Conservation (phyloP, 1,284 basidiomycete genomes). For the Ceratorhiza oryzae-sativae region DNA sequence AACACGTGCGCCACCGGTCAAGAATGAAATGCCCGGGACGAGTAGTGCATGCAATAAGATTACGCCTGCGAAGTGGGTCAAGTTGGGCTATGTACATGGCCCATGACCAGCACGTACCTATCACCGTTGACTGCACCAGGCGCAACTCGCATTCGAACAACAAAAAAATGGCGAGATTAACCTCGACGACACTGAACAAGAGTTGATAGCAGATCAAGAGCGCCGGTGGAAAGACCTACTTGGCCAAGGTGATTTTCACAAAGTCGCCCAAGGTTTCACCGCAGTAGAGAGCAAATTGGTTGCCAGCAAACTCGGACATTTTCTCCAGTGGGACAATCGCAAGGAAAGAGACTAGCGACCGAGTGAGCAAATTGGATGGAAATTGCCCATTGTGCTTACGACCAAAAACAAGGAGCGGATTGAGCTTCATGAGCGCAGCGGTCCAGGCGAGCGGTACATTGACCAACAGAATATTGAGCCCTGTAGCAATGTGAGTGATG, state of each 20-base stretch:
- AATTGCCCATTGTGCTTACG: constrained; percentile 14
- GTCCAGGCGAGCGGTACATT: constrained; percentile 37
- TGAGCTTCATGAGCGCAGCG: constrained; percentile 21
- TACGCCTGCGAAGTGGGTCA: constrained; percentile 27
- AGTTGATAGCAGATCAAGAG: background rate
- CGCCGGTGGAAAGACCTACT: background rate
- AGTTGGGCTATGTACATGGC: background rate
- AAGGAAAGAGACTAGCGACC: constrained; percentile 31
- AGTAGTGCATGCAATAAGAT: constrained; percentile 36
- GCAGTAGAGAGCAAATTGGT: constrained; percentile 38
- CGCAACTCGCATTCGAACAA: constrained; percentile 36
- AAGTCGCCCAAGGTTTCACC: constrained; percentile 39
- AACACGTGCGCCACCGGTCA: constrained; percentile 36
- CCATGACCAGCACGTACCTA: background rate
- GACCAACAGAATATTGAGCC: constrained; percentile 34
- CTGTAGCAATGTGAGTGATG: background rate
- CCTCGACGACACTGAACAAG: constrained; percentile 11
- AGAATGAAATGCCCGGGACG: constrained; percentile 37
- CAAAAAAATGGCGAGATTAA: constrained; percentile 17
- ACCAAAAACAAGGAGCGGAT: constrained; percentile 12
- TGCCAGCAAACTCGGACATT: constrained; percentile 34
- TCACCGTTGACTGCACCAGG: constrained; percentile 34
- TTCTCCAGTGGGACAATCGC: constrained; percentile 37
- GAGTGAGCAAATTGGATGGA: background rate
- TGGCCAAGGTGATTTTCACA: constrained; percentile 37